phyloP scores from a whole-genome alignment of 768 basidiomycete genomes.

The Tylopilus sp. region DNA sequence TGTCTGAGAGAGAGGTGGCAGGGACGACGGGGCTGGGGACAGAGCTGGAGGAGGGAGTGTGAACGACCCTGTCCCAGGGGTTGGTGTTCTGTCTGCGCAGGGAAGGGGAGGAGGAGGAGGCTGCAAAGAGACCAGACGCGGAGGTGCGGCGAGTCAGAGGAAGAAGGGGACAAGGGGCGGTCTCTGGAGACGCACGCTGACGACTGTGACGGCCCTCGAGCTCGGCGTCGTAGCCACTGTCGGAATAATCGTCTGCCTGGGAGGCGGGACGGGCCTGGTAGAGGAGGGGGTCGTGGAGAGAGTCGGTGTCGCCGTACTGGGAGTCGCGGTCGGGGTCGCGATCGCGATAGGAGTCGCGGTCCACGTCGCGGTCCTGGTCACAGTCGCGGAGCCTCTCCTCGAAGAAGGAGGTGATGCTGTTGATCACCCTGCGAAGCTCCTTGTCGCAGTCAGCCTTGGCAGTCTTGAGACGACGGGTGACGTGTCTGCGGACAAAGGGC shows the following conservation, averaged over 20 bases:
- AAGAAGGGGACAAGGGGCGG: slow-evolving; percentile 35
- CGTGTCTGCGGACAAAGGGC: slow-evolving; percentile 91
- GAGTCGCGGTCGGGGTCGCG: slow-evolving; percentile 57
- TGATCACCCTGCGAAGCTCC: slow-evolving; percentile 90
- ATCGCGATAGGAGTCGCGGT: slow-evolving; percentile 52
- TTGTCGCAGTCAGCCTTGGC: slow-evolving; percentile 97
- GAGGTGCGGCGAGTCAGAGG: slow-evolving; percentile 54
- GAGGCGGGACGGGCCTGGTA: slow-evolving; percentile 54
- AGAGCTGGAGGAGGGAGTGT: slow-evolving; percentile 51
- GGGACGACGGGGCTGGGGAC: slow-evolving; percentile 62
- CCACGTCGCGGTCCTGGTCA: slow-evolving; percentile 60
- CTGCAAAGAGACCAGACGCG: slow-evolving; percentile 56
- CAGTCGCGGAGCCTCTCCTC: slow-evolving; percentile 84
- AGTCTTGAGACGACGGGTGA: slow-evolving; percentile 86
- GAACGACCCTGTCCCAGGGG: slow-evolving; percentile 58
- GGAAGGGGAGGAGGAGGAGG: slow-evolving; percentile 64
- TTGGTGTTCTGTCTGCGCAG: slow-evolving; percentile 62
- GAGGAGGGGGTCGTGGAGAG: slow-evolving; percentile 58
- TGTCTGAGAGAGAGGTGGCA: slow-evolving; percentile 58
- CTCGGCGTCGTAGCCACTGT: slow-evolving; percentile 83
- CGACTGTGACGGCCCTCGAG: slow-evolving; percentile 56
- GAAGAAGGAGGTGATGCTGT: slow-evolving; percentile 91
- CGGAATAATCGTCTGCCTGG: slow-evolving; percentile 72
- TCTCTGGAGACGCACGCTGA: slow-evolving; percentile 68
- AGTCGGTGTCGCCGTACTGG: slow-evolving; percentile 52